Evolutionary conservation across 441 rosid genomes (phyloP).

Genomic region (Pelargonium myrrhifolium): DNA sequence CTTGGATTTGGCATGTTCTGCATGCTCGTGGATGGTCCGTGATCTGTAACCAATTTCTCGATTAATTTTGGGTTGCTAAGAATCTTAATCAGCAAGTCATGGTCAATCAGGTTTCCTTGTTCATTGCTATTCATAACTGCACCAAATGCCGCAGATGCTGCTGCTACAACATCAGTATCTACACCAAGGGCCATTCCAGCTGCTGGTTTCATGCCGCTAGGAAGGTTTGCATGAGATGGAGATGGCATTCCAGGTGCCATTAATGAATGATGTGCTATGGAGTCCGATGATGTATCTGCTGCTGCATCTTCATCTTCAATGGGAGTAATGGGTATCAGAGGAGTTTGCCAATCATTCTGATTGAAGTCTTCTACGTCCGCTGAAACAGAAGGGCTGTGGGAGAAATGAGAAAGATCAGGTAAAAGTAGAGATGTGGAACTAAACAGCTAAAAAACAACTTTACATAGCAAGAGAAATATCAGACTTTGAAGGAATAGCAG

Average conservation of each 20-base stretch:
- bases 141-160: constrained; percentile 52
- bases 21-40: constrained; percentile 38
- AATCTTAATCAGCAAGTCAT: constrained; percentile 64
- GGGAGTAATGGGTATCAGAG: constrained; percentile 65
- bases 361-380: constrained; percentile 36
- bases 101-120: constrained; percentile 69
- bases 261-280: constrained; percentile 31
- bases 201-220: constrained; percentile 27
- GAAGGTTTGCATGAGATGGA: constrained; percentile 19
- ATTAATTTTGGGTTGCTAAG: constrained; percentile 68
- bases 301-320: constrained; percentile 77
- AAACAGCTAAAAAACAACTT: constrained; percentile 4
- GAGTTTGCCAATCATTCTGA: constrained; percentile 39
- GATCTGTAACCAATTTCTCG: constrained; percentile 57
- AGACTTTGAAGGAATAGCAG: constrained; percentile 71
- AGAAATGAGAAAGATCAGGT: constrained; percentile 15
- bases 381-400: constrained; percentile 56
- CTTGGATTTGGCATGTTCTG: constrained; percentile 33
- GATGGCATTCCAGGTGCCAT: constrained; percentile 29
- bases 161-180: constrained; percentile 45
- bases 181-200: constrained; percentile 25
- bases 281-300: constrained; percentile 38
- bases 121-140: constrained; percentile 60
- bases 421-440: constrained; percentile 17
- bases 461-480: constrained; percentile 18